Conservation (phyloP, 176 grass and related monocot species). For the bread wheat (Triticum aestivum) region IWGSC_CS_RefSeq_v2.1 NC_057807.1:9858336-9858835, state of each 20-base stretch:
- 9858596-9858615: not conserved
- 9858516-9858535: conserved; percentile 92
- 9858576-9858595: conserved; percentile 78
- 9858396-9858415: conserved; percentile 91
- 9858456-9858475: conserved; percentile 45
- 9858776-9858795: too few species aligned
- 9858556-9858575: conserved; percentile 82
- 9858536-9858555: conserved; percentile 84
- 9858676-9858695: not conserved
- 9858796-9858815: too few species aligned
- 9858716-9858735: too few species aligned
- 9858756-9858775: too few species aligned
- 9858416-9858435: conserved; percentile 77
- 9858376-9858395: conserved; percentile 59
- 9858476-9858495: too few species aligned
- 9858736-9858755: not conserved
- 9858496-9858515: conserved; percentile 61
- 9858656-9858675: not conserved
- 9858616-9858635: too few species aligned
- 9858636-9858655: not conserved
- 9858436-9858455: conserved; percentile 70
- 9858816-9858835: too few species aligned
- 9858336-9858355: not conserved
- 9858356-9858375: not conserved
- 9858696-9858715: not conserved